phyloP scores from a whole-genome alignment of 2,329 filamentous ascomycete genomes.

The Lomentospora prolificans region DNA sequence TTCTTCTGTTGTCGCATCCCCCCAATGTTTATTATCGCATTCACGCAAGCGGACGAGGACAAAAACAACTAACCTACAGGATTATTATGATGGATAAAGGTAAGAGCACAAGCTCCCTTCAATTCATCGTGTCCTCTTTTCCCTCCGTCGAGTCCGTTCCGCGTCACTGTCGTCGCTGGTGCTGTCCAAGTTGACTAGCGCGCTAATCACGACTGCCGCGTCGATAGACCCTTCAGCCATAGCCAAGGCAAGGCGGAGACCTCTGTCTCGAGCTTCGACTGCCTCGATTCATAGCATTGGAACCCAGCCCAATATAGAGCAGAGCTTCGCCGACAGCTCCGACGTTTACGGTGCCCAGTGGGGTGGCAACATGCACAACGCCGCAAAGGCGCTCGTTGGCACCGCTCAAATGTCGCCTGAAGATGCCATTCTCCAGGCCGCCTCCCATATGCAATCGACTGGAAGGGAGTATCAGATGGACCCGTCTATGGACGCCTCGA shows the following conservation, averaged over 20 bases:
- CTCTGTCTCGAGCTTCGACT: slow-evolving; percentile 45
- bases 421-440: slow-evolving; percentile 49
- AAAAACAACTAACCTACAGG: slow-evolving; percentile 9
- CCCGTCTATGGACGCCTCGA: slow-evolving; percentile 31
- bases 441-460: slow-evolving; percentile 43
- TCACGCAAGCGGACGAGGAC: slow-evolving; percentile 8
- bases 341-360: slow-evolving; percentile 40
- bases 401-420: slow-evolving; percentile 43
- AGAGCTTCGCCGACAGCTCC: slow-evolving; percentile 31
- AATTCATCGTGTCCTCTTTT: background rate
- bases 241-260: slow-evolving; percentile 36
- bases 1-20: background rate
- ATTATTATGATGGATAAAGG: slow-evolving; percentile 3
- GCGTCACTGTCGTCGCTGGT: background rate
- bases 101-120: background rate
- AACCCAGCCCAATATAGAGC: slow-evolving; percentile 42
- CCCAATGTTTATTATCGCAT: slow-evolving; percentile 5
- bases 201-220: background rate
- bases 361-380: slow-evolving; percentile 33
- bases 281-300: slow-evolving; percentile 45
- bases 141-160: background rate
- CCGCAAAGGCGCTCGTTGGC: slow-evolving; percentile 32
- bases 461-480: slow-evolving; percentile 42
- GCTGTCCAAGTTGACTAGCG: background rate
- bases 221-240: slow-evolving; percentile 12